Base-by-base conservation (phyloP, 2,329 filamentous ascomycete genomes). In the Rhynchosporium agropyri region DNA sequence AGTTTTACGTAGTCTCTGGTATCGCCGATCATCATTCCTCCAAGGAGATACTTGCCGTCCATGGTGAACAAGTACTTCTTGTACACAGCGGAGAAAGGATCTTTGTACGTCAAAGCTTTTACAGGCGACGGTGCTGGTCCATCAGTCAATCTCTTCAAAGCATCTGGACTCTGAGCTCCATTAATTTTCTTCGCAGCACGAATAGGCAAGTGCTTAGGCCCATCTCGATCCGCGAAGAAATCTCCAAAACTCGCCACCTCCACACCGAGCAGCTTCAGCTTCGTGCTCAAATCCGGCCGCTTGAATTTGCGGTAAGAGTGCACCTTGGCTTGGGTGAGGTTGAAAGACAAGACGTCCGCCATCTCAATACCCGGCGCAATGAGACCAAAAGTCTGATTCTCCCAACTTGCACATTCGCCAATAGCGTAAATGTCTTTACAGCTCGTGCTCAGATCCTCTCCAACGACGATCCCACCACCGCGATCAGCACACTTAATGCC, bases 21-120 rank as follows among this genome's bases (percentile, higher is more conserved):
- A 72, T 97, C 92, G 45, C 92, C 93, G 65, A 97, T 95, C 91
- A 97, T 96, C 91, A 97, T 97, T 3, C 92, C 93, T n/a, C 92
- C 92, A 0, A 97, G 84, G 0, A 97, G 80, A 71, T 94, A 94
- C 74, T 96, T 96, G 31, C 92, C 92, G 73, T 97, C 93, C 72
- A 88, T 80, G 0, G 92, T 96, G 72, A 97, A 97, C 10, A 97
- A 79, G 75, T 95, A 97, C 74, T 97, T 97, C 76, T 97, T 97
- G 79, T 97, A 97, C 1, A 97, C 86, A 54, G 91, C 88, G 61
- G 87, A 84, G 73, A 97, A 97, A 0, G 92, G 92, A 72, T 97
- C 92, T 66, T 89, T 92, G 78, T 96, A 97, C 0, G 89, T 94
- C 48, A 97, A 79, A 0, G 92, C 88, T 77, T 96, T 96, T 70